A percentile compares a stretch with the other conserved stretches of the same genome.
Evolutionary conservation across 495 filamentous ascomycete genomes (phyloP).

Genomic region (Penicillium atrosanguineum): DNA sequence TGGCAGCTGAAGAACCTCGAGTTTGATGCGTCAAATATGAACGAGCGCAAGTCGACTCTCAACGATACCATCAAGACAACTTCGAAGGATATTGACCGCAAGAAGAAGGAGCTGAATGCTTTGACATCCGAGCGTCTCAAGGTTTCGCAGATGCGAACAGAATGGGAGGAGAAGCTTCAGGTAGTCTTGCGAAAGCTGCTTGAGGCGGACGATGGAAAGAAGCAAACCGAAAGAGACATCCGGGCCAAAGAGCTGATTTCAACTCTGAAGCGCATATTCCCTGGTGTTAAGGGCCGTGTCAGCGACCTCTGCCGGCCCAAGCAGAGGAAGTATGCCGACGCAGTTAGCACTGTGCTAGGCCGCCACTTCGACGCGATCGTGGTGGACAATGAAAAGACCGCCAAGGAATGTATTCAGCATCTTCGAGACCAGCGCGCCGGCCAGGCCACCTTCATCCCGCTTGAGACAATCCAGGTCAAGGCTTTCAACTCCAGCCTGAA

Average conservation of each 20-base stretch:
- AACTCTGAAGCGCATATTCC: conserved; percentile 85
- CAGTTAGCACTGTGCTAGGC: conserved; percentile 87
- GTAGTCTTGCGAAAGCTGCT: conserved; percentile 74
- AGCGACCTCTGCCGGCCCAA: conserved; percentile 93
- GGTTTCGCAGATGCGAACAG: conserved; percentile 73
- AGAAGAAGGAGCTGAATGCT: conserved; percentile 86
- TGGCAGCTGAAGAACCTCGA: conserved; percentile 71
- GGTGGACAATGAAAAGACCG: conserved; percentile 94
- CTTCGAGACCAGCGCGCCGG: conserved; percentile 83
- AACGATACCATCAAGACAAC: conserved; percentile 62
- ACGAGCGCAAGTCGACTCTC: conserved; percentile 60
- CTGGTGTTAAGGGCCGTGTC: conserved; percentile 85
- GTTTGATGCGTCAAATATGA: conserved; percentile 65
- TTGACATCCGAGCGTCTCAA: conserved; percentile 81
- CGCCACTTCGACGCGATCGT: conserved; percentile 91
- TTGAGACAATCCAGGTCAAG: conserved; percentile 95
- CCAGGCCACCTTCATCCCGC: conserved; percentile 87
- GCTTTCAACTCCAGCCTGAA: conserved; percentile 85
- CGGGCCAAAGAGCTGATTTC: conserved; percentile 74
- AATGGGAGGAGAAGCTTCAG: conserved; percentile 86
- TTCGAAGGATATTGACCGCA: conserved; percentile 73
- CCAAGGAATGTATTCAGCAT: conserved; percentile 90
- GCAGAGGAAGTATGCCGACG: conserved; percentile 92
- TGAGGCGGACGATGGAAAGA: conserved; percentile 77
- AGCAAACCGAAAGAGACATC: conserved; percentile 78